Percentiles rank a stretch among this genome's conserved stretches.
Evolutionary conservation across 2,329 filamentous ascomycete species (phyloP).

Genomic region (Leptoxyphium fumago): DNA sequence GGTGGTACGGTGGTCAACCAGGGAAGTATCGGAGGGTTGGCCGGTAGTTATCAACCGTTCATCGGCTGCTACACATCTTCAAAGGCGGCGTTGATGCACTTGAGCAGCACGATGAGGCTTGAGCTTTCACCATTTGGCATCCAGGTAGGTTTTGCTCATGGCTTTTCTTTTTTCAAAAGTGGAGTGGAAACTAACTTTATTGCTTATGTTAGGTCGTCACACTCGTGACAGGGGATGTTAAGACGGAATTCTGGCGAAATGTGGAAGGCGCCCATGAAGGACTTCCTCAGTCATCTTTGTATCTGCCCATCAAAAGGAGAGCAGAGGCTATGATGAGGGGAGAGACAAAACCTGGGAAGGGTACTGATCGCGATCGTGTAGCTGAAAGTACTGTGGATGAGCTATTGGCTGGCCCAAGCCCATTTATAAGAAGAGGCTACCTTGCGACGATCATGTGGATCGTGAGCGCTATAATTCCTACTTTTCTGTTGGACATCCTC

Average conservation of each 20-base stretch:
- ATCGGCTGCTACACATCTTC: slow-evolving; percentile 22
- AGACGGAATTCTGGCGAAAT: slow-evolving; percentile 4
- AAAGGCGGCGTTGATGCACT: slow-evolving; percentile 11
- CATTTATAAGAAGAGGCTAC: slow-evolving; percentile 5
- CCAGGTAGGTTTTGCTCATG: slow-evolving; percentile 10
- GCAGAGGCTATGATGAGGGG: slow-evolving; percentile 4
- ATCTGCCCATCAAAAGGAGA: slow-evolving; percentile 33
- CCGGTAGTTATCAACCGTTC: slow-evolving; percentile 9
- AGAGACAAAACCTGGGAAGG: background rate
- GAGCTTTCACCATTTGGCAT: slow-evolving; percentile 17
- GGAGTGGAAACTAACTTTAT: background rate
- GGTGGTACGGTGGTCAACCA: slow-evolving; percentile 25
- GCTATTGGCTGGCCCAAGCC: slow-evolving; percentile 3
- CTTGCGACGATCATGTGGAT: slow-evolving; percentile 4
- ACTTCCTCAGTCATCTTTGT: slow-evolving; percentile 32
- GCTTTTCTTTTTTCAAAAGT: too few relatives aligned
- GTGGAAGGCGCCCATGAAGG: slow-evolving; percentile 21
- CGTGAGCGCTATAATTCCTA: background rate
- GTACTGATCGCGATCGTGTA: slow-evolving; percentile 5
- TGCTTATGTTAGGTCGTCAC: slow-evolving; percentile 4
- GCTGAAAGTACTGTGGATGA: slow-evolving; percentile 5
- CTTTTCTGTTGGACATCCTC: background rate
- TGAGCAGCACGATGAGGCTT: slow-evolving; percentile 13
- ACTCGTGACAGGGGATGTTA: slow-evolving; percentile 9
- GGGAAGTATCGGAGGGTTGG: slow-evolving; percentile 17